Conservation (phyloP, 2,329 filamentous ascomycete species). For the Metarhizium anisopliae region DNA sequence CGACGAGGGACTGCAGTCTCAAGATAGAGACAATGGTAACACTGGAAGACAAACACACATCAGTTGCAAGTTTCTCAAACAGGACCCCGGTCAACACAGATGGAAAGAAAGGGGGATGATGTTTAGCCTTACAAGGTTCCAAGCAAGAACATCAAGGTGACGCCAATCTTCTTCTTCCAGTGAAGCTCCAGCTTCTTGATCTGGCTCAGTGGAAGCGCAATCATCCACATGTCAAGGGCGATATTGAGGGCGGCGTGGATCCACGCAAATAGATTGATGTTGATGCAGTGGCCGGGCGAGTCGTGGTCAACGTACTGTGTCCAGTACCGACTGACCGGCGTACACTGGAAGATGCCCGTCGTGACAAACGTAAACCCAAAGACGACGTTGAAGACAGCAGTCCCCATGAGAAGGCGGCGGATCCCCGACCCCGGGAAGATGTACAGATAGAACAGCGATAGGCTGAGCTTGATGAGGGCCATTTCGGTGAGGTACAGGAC, state of each 20-base stretch:
- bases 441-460: conserved; percentile 32
- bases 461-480: conserved; percentile 29
- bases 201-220: conserved; percentile 7
- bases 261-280: conserved; percentile 7
- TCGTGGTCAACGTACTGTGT: conserved; percentile 26
- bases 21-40: conserved; percentile 5
- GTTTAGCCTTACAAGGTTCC: conserved; percentile 5
- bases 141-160: conserved; percentile 5
- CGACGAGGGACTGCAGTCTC: conserved; percentile 5
- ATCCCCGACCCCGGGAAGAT: conserved; percentile 27
- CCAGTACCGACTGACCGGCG: conserved; percentile 32
- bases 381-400: conserved; percentile 20
- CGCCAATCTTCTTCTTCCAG: conserved; percentile 7
- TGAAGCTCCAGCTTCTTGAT: conserved; percentile 1
- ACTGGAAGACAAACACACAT: neutral
- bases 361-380: conserved; percentile 23
- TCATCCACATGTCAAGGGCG: conserved; percentile 6
- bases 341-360: conserved; percentile 27
- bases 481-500: conserved; percentile 21
- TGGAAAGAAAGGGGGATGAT: too few species aligned
- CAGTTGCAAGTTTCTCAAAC: neutral
- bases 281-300: conserved; percentile 1
- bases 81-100: too few species aligned
- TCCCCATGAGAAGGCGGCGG: conserved; percentile 21
- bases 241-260: conserved; percentile 2